Conservation (phyloP, 257 asterid genomes). For the Fraxinus cuspidata region DNA sequence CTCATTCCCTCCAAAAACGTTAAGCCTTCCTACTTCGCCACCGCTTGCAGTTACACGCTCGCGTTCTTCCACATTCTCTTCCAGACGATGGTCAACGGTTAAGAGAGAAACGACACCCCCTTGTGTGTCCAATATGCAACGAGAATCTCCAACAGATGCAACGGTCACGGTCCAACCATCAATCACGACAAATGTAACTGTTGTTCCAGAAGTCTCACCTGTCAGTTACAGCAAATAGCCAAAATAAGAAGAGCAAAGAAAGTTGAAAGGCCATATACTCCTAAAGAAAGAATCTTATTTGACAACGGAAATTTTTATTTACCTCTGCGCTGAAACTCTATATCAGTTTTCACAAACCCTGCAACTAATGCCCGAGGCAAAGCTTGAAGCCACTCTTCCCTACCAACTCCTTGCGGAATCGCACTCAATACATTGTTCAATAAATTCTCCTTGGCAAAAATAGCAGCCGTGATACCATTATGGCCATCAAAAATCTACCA, state of each 20-base stretch:
- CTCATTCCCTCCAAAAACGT: slow-evolving; percentile 89
- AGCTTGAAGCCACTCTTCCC: slow-evolving; percentile 98
- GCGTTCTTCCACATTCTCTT: slow-evolving; percentile 91
- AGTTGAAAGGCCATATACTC: slow-evolving; percentile 6
- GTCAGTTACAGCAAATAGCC: slow-evolving; percentile 30
- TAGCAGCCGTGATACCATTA: slow-evolving; percentile 97
- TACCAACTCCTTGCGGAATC: slow-evolving; percentile 65
- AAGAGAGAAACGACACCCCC: slow-evolving; percentile 87
- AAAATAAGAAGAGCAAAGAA: slow-evolving; percentile 26
- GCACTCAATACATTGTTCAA: slow-evolving; percentile 87
- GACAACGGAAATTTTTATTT: slow-evolving; percentile 12
- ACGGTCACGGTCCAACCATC: slow-evolving; percentile 99
- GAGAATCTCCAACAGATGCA: slow-evolving; percentile 99
- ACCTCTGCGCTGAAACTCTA: slow-evolving; percentile 92
- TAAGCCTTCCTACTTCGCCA: slow-evolving; percentile 94
- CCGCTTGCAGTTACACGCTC: slow-evolving; percentile 99
- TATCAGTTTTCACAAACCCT: slow-evolving; percentile 96
- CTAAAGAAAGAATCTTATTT: neutral
- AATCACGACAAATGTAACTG: slow-evolving; percentile 90
- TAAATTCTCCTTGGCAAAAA: slow-evolving; percentile 84
- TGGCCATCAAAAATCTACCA: slow-evolving; percentile 93
- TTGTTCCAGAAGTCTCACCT: slow-evolving; percentile 98
- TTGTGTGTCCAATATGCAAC: slow-evolving; percentile 90
- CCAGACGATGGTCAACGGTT: slow-evolving; percentile 94
- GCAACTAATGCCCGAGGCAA: slow-evolving; percentile 96